Evolutionary conservation across 2,329 filamentous ascomycete genomes (phyloP), one percentile per base, ranked within the genome.

Genomic region (Fusarium incarnatum): DNA sequence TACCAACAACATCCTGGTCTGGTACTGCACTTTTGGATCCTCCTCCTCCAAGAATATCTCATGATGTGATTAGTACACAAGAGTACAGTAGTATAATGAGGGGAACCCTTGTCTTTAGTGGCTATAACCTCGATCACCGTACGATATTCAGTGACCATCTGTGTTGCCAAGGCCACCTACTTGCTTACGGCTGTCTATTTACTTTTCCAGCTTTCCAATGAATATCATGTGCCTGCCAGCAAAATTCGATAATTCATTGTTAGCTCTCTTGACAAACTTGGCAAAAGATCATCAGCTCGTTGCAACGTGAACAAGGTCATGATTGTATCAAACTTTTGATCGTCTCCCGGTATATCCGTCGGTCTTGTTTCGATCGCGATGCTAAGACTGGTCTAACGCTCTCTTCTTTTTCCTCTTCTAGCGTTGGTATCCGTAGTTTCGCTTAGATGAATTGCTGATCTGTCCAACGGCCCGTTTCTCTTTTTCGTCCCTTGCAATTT

Each of bases 91-190:
- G 49, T 37, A 42, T 22, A 60, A 65, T 53, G 64, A 63, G 64
- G 64, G 63, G 57, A 67, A 67, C 22, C 48, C 67, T 40, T 67
- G 48, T 50, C 42, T 41, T 27, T 67, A 56, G 34, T 61, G 46
- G 61, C 50, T 60, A 61, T 53, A 71, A 49, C 32, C 30, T 68
- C 67, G 58, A 64, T 60, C 37, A 18, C 25, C 15, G 23, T 28
- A 28, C 34, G 49, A 53, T 45, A 11, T 37, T n/a, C 34, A 37
- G 34, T n/a, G 18, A n/a, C 18, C 40, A 60, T 60, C 34, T 64
- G 30, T 48, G 37, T 41, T 40, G 67, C 67, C 67, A 70, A 70
- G 67, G n/a, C 44, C 49, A 52, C 18, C 23, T 34, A 40, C 15
- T 40, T 40, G 48, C 67, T 70, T 47, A 70, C 44, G 45, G 37